Evolutionary conservation across 345 rosid species (phyloP), one percentile per base, ranked within the genome.

Genomic region (Pugionium cornutum): DNA sequence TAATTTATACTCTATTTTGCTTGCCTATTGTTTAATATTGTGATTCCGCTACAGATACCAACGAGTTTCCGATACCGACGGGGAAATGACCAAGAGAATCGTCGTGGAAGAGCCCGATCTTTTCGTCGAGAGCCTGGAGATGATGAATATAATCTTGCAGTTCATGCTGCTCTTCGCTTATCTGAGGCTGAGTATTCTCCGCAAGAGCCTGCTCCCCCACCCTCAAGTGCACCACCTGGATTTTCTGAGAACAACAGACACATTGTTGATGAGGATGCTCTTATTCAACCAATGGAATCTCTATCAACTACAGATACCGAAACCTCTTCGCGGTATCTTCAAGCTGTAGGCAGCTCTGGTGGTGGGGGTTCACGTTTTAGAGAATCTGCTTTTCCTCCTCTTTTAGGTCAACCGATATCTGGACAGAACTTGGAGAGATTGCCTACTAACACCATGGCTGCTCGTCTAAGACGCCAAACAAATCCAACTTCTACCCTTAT

Each of bases 301-400:
- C 50, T 73, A 25, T 57, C 76, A 43, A 51, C 71, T 58, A 29
- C 33, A 4, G 67, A 73, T 44, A 9, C 36, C 40, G 77, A 74
- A 42, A 7, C 65, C 42, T 62, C 77, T 46, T 76, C 91, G 37
- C 86, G 95, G 57, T 94, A 91, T 62, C 97, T 77, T 69, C 88
- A 88, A 71, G 99, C 97, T 42, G 72, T 91, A 77, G 89, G 97
- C 37, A 81, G 75, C 32, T 74, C 75, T 69, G 83, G 86, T 52
- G 73, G 79, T 67, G 80, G 55, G 62, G 70, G 66, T 29, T 11
- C 77, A 67, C 80, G 87, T 67, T 75, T 90, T 67, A 80, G 67
- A 78, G 89, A 84, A 72, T 84, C 96, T 57, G 83, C 90, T 32
- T 94, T 94, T 78, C 99, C 99, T 78, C 97, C 99, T 29, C 97